A percentile compares a stretch with the other conserved stretches of the same genome.
phyloP scores from a whole-genome alignment of 164 flowering plant genomes.

The Chimonanthus praecox region DNA sequence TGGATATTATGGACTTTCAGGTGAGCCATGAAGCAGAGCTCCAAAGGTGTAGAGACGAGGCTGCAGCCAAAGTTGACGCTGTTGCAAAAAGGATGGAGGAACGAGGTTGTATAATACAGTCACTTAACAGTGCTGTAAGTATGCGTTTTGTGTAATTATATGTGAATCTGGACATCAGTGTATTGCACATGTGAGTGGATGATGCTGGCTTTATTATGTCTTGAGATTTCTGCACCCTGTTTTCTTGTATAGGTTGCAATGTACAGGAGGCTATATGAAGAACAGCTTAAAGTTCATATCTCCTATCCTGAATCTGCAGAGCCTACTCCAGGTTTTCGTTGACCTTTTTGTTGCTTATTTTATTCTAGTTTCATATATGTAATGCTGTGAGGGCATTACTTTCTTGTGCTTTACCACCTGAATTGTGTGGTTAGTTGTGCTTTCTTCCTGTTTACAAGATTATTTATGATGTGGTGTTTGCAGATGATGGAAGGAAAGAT shows the following conservation, averaged over 20 bases:
- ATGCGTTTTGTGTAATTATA: background rate
- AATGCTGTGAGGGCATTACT: background rate
- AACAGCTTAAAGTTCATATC: constrained; percentile 56
- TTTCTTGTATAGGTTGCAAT: constrained; percentile 64
- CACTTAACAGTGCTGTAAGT: constrained; percentile 79
- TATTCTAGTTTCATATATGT: background rate
- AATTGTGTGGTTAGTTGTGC: background rate
- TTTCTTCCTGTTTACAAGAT: background rate
- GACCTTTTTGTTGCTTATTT: background rate
- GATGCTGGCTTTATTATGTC: background rate
- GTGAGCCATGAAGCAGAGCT: constrained; percentile 67
- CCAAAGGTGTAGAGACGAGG: constrained; percentile 55
- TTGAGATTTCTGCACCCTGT: background rate
- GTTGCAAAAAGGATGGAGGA: constrained; percentile 78
- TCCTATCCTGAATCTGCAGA: constrained; percentile 34
- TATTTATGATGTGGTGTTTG: constrained; percentile 5
- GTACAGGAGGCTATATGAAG: constrained; percentile 92
- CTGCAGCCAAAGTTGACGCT: constrained; percentile 69
- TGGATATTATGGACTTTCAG: constrained; percentile 26
- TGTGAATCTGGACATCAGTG: background rate
- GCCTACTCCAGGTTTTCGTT: constrained; percentile 38
- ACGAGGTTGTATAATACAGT: constrained; percentile 85
- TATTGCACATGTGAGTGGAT: background rate
- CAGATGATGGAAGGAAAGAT: constrained; percentile 48
- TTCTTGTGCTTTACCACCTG: background rate